Base-by-base conservation (phyloP, 2,329 filamentous ascomycete species). In the Microcyclospora tardicrescens region DNA sequence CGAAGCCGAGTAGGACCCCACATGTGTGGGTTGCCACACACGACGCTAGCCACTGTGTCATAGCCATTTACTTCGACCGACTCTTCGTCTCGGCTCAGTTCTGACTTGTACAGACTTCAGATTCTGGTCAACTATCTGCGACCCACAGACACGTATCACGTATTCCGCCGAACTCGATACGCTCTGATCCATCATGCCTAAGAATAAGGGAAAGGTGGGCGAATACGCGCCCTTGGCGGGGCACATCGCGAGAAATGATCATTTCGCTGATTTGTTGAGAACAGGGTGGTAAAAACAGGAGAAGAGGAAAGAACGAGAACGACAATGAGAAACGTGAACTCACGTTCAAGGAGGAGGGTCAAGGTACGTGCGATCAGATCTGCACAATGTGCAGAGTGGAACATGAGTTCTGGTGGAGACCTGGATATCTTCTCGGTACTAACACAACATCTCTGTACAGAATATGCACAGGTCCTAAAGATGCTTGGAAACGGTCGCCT, bases 281-380 rank as follows among this genome's bases (percentile, higher is more conserved):
- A 36, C 36, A 57, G 85, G 89, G 89, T 66, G 89, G 89, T 71
- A 96, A 96, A 77, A 96, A 96, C 71, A 75, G 89, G 68, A 82
- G 89, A 77, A 79, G 91, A 71, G 89, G 89, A 69, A 96, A 95
- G 59, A 62, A 63, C 51, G 61, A 63, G 56, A 93, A 91, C 69
- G 91, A 96, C 73, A 93, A 95, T 62, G 87, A 95, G 72, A 95
- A 95, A 75, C 87, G 89, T 66, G 89, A 96, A 67, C 75, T 96
- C 58, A 89, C 85, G 59, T 96, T 96, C 79, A 95, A 95, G 71
- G 91, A 96, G 65, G 89, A 96, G 61, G 89, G 89, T 52, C 89
- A 96, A 72, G 79, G 73, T 76, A 66, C 43, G 61, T 56, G 33
- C 9, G 10, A 24, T 8, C 19, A 24, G 19, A 8, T 24, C 19